A percentile compares a stretch with the other conserved stretches of the same genome.
phyloP scores from a whole-genome alignment of 2,329 filamentous ascomycete species.

The Fusarium papillatum region DNA sequence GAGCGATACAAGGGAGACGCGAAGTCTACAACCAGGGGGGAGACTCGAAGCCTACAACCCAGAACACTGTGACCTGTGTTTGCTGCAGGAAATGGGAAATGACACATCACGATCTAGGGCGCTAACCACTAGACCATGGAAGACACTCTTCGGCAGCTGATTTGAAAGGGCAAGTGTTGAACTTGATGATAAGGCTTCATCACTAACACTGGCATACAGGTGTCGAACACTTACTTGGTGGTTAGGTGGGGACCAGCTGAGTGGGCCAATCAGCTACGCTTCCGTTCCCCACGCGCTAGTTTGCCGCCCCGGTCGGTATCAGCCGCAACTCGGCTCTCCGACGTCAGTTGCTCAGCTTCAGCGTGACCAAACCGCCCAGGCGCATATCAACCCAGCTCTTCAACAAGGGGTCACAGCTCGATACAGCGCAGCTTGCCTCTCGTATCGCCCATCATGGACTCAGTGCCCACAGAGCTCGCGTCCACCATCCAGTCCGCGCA shows the following conservation, averaged over 20 bases:
- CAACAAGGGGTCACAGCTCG: background rate
- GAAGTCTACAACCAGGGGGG: background rate
- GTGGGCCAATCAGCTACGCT: background rate
- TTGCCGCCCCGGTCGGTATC: conserved; percentile 49
- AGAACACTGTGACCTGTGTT: background rate
- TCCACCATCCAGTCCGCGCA: conserved; percentile 86
- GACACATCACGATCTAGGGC: background rate
- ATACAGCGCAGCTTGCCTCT: background rate
- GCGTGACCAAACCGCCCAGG: background rate
- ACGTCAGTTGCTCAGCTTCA: conserved; percentile 24
- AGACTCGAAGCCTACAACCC: background rate
- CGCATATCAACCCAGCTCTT: background rate
- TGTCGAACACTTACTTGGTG: background rate
- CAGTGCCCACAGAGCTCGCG: conserved; percentile 77
- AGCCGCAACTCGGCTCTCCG: conserved; percentile 24
- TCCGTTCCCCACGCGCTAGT: conserved; percentile 11
- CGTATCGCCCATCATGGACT: conserved; percentile 57
- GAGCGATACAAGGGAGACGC: background rate
- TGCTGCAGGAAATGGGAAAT: background rate
- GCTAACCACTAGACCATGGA: background rate
- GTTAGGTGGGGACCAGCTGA: conserved; percentile 1
- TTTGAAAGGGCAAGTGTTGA: background rate
- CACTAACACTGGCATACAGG: background rate
- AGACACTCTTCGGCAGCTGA: background rate
- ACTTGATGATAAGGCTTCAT: background rate